Conservation (phyloP, 2,329 filamentous ascomycete species). For the Fusarium tricinctum region DNA sequence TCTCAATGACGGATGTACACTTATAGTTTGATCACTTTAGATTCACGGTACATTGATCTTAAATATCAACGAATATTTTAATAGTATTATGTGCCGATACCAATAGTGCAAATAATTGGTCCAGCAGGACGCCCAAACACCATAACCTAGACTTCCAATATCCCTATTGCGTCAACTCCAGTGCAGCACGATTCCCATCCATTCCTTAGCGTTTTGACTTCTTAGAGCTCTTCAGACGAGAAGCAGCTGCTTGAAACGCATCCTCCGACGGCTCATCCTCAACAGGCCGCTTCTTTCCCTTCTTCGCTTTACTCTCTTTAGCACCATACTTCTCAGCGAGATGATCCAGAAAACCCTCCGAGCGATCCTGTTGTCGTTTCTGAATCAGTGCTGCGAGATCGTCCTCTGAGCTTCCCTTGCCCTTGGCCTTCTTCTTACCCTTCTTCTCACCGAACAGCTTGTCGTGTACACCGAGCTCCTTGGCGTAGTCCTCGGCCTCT, state of each 20-base stretch:
- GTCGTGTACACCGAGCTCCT: constrained; percentile 80
- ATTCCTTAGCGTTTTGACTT: constrained; percentile 38
- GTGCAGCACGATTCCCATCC: constrained; percentile 1
- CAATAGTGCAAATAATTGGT: neutral
- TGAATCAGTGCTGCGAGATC: constrained; percentile 81
- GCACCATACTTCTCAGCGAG: constrained; percentile 82
- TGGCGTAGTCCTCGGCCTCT: constrained; percentile 81
- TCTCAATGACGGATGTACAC: no score
- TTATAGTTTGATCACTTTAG: no score
- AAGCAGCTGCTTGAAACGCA: constrained; percentile 70
- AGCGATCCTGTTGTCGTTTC: constrained; percentile 74
- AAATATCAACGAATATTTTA: neutral
- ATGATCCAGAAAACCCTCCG: constrained; percentile 75
- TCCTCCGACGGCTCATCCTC: constrained; percentile 76
- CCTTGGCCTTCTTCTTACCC: constrained; percentile 59
- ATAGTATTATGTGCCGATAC: constrained; percentile 4
- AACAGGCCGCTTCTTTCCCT: constrained; percentile 65
- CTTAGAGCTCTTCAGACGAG: constrained; percentile 58
- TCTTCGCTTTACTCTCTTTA: constrained; percentile 60
- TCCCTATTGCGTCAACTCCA: constrained; percentile 2
- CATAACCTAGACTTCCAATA: constrained; percentile 6
- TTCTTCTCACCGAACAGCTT: constrained; percentile 72
- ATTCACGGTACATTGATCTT: neutral
- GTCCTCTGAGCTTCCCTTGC: constrained; percentile 62
- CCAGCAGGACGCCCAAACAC: constrained; percentile 19